Conservation (phyloP, 441 rosid genomes). For the Pelargonium myrrhifolium region DNA sequence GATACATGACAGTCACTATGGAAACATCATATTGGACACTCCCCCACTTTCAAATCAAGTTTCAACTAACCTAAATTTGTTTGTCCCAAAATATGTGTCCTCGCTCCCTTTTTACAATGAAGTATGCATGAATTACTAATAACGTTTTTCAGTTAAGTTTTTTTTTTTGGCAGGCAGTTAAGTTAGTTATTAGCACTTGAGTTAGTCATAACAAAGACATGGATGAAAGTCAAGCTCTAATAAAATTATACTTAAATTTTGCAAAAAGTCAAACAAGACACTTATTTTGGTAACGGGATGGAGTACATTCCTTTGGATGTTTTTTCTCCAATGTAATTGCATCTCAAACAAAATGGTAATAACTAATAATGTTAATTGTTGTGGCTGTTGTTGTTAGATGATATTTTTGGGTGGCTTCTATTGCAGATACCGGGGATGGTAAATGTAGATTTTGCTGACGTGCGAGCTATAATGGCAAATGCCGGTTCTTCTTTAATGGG, state of each 20-base stretch:
- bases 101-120: not conserved
- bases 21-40: slow-evolving; percentile 8
- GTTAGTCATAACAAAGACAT: too few relatives aligned
- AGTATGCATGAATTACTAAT: too few relatives aligned
- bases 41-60: too few relatives aligned
- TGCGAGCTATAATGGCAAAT: slow-evolving; percentile 92
- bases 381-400: not conserved
- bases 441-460: slow-evolving; percentile 97
- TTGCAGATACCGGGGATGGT: slow-evolving; percentile 92
- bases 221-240: too few relatives aligned
- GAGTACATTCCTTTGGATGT: too few relatives aligned
- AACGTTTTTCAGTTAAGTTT: slow-evolving; percentile 2
- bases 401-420: slow-evolving; percentile 6
- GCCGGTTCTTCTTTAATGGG: slow-evolving; percentile 97
- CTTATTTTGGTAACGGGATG: too few relatives aligned
- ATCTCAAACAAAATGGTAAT: not conserved
- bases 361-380: not conserved
- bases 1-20: not conserved
- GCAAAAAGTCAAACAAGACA: too few relatives aligned
- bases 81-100: not conserved
- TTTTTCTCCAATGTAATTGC: slow-evolving; percentile 1
- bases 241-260: too few relatives aligned
- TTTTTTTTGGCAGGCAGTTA: too few relatives aligned
- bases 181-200: slow-evolving; percentile 12
- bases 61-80: too few relatives aligned